Percentiles rank a stretch among this genome's conserved stretches.
These are phyloP conservation scores for Diaporthe aspalathi DNA, from an alignment of 2,329 filamentous ascomycete species.

Conservation along the genomic window DNA sequence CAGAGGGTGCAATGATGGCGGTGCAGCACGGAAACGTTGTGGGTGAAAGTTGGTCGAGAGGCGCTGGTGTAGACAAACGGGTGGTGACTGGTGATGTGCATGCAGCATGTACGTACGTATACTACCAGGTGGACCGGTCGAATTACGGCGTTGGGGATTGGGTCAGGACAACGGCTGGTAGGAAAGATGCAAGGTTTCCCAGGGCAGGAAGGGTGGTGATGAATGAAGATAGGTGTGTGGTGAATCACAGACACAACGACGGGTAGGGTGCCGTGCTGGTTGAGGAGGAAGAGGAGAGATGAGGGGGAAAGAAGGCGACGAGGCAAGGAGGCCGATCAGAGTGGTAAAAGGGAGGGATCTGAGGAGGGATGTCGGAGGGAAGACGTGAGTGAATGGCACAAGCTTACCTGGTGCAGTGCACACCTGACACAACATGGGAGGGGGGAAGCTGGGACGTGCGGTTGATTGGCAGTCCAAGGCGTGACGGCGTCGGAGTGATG, in stretches of 20 bases:
- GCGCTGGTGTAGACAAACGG: background rate
- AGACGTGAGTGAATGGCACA: slow-evolving; percentile 26
- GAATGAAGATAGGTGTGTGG: slow-evolving; percentile 14
- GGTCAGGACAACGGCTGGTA: slow-evolving; percentile 5
- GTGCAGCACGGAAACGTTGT: background rate
- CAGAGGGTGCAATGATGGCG: background rate
- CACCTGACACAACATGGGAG: slow-evolving; percentile 31
- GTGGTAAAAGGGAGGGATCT: slow-evolving; percentile 20
- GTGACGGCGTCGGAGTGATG: slow-evolving; percentile 26
- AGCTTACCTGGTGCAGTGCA: slow-evolving; percentile 21
- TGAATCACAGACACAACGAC: slow-evolving; percentile 28
- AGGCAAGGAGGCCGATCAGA: slow-evolving; percentile 17
- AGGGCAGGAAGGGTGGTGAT: slow-evolving; percentile 15
- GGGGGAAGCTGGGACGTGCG: background rate
- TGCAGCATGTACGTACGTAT: slow-evolving; percentile 1
- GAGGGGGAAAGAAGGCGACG: slow-evolving; percentile 11
- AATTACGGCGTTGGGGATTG: background rate
- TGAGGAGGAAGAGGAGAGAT: slow-evolving; percentile 19
- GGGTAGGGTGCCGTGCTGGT: slow-evolving; percentile 25
- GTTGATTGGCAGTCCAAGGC: slow-evolving; percentile 11
- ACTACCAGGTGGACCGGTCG: slow-evolving; percentile 2
- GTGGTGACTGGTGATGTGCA: too few relatives aligned
- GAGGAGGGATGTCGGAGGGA: slow-evolving; percentile 26
- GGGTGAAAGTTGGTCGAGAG: background rate
- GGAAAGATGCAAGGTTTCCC: slow-evolving; percentile 9